phyloP scores from a whole-genome alignment of 2,329 filamentous ascomycete genomes.

The Cryphonectria japonica region DNA sequence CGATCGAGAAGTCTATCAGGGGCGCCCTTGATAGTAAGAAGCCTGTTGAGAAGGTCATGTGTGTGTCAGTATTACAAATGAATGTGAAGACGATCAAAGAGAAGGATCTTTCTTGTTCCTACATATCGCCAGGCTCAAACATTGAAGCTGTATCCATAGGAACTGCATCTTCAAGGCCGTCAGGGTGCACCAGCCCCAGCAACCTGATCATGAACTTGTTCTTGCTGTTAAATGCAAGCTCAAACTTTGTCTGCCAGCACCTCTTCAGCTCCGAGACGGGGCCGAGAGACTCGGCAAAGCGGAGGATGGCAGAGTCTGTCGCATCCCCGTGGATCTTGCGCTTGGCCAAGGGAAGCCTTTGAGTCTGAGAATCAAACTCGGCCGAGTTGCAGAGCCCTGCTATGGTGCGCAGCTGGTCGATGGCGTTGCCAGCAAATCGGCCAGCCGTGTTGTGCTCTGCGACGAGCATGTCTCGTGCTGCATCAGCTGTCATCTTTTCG shows the following conservation, averaged over 20 bases:
- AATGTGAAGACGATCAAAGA: too few species aligned
- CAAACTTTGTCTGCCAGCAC: conserved; percentile 68
- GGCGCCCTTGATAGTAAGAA: conserved; percentile 78
- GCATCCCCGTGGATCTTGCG: conserved; percentile 74
- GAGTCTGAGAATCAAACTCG: conserved; percentile 71
- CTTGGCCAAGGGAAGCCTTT: conserved; percentile 60
- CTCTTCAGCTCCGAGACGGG: conserved; percentile 62
- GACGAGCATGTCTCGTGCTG: conserved; percentile 48
- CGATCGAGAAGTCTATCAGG: conserved; percentile 72
- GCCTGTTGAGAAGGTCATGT: conserved; percentile 35
- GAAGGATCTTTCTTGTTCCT: conserved; percentile 25
- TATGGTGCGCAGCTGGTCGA: conserved; percentile 63
- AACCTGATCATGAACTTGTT: conserved; percentile 81
- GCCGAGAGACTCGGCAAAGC: conserved; percentile 69
- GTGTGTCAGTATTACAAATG: neutral
- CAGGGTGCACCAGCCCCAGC: conserved; percentile 50
- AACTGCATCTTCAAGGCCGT: conserved; percentile 45
- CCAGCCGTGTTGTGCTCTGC: conserved; percentile 34
- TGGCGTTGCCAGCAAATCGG: conserved; percentile 43
- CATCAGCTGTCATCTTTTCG: conserved; percentile 53
- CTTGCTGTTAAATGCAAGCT: conserved; percentile 78
- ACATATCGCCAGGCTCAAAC: conserved; percentile 45
- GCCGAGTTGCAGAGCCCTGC: conserved; percentile 74
- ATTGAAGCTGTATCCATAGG: conserved; percentile 39
- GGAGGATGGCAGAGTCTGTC: conserved; percentile 74